phyloP scores from a whole-genome alignment of 805 yeast species.

The Pichia manshurica region DNA sequence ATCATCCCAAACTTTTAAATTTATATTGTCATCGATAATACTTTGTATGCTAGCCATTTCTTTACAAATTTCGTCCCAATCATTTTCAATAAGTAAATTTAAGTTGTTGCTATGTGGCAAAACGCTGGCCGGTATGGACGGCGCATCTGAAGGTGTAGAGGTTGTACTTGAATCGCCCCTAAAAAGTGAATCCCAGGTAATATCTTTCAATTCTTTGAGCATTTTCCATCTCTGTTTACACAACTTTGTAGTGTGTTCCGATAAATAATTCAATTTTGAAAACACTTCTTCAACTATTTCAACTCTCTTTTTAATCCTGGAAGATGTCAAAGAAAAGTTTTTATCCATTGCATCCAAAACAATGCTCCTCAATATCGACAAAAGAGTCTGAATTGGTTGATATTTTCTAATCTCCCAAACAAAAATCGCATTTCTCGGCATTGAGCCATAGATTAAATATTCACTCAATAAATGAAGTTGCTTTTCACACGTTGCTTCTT shows the following conservation, averaged over 20 bases:
- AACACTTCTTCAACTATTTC: conserved; percentile 16
- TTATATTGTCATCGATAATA: conserved; percentile 20
- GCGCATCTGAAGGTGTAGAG: not conserved
- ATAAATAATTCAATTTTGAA: conserved; percentile 20
- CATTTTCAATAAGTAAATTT: conserved; percentile 9
- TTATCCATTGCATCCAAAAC: conserved; percentile 13
- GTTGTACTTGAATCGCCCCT: not conserved
- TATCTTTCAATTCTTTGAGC: conserved; percentile 18
- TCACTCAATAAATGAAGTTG: conserved; percentile 21
- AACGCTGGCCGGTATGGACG: not conserved
- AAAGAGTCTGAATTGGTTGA: conserved; percentile 24
- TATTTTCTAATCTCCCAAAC: conserved; percentile 25
- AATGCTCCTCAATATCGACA: conserved; percentile 17
- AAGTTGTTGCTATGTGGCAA: not conserved
- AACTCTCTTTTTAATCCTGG: conserved; percentile 9
- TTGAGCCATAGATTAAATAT: conserved; percentile 19
- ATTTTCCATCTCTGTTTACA: conserved; percentile 27
- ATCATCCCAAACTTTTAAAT: conserved; percentile 21
- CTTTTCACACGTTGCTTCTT: conserved; percentile 10
- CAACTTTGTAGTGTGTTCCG: conserved; percentile 24
- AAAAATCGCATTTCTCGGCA: conserved; percentile 20
- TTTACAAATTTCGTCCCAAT: conserved; percentile 17
- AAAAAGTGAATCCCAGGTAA: conserved; percentile 23
- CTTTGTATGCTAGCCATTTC: conserved; percentile 16
- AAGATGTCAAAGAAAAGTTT: not conserved